Evolutionary conservation across 2,329 filamentous ascomycete species (phyloP).

Genomic region (Beauveria sp.): DNA sequence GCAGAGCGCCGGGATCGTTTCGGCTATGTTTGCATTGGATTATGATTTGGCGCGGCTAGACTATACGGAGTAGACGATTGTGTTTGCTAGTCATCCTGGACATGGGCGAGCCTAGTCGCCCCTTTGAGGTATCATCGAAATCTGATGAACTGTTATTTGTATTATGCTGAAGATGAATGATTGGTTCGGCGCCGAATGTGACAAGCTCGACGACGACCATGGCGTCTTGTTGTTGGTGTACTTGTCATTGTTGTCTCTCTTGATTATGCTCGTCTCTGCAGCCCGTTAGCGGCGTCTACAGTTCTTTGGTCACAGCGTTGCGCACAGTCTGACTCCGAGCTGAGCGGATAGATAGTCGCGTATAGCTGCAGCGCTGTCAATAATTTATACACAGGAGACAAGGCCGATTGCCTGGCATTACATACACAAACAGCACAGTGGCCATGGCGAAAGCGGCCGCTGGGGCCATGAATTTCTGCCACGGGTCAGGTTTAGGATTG

Average conservation of each 20-base stretch:
- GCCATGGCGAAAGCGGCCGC: constrained; percentile 49
- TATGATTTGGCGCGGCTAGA: neutral
- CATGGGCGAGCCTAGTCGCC: neutral
- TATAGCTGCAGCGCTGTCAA: constrained; percentile 24
- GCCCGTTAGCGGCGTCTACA: neutral
- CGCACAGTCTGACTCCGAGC: constrained; percentile 28
- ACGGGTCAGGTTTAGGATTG: neutral
- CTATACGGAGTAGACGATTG: neutral
- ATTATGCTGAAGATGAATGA: neutral
- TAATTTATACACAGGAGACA: neutral
- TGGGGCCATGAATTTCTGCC: constrained; percentile 40
- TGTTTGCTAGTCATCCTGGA: neutral
- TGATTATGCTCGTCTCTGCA: neutral
- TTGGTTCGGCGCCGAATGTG: neutral
- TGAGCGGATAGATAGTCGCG: constrained; percentile 33
- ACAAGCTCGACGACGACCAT: neutral
- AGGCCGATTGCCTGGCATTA: neutral
- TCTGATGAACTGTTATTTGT: neutral
- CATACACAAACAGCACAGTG: constrained; percentile 39
- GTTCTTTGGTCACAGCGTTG: neutral
- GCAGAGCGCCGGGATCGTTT: neutral
- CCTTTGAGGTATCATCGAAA: neutral
- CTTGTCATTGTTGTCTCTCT: neutral
- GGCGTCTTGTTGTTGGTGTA: neutral
- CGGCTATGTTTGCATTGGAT: neutral